Evolutionary conservation across 257 asterid genomes (phyloP).

Genomic region (Apocynum venetum): DNA sequence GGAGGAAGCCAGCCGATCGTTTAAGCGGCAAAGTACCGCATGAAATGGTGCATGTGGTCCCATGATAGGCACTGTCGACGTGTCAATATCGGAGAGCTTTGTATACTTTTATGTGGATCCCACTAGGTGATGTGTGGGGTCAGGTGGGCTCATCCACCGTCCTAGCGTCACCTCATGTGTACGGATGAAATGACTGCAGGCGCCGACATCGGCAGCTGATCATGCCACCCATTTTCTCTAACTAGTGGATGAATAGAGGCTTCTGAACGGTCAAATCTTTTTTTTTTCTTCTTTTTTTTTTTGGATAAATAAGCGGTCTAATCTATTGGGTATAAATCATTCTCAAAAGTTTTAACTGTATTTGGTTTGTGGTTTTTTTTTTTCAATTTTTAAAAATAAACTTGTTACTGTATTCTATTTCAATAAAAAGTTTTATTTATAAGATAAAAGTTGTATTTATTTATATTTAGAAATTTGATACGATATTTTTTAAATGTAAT

Average conservation of each 20-base stretch:
- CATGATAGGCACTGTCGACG: not conserved
- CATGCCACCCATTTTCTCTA: not conserved
- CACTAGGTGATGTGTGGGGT: not conserved
- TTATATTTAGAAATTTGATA: too few relatives aligned
- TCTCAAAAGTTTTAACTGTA: too few relatives aligned
- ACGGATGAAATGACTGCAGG: not conserved
- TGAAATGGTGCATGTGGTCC: not conserved
- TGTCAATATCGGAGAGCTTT: slow-evolving; percentile 6
- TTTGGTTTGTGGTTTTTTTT: too few relatives aligned
- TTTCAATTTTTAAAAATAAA: too few relatives aligned
- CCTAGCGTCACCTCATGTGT: not conserved
- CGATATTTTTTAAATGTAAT: too few relatives aligned
- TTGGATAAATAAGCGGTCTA: too few relatives aligned
- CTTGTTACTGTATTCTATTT: too few relatives aligned
- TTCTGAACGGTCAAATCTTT: too few relatives aligned
- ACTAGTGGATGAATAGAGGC: not conserved
- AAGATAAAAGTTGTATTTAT: too few relatives aligned
- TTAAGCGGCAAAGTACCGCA: slow-evolving; percentile 2
- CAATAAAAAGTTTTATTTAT: too few relatives aligned
- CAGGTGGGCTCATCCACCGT: not conserved
- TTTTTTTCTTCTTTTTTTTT: too few relatives aligned
- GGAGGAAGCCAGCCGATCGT: not conserved
- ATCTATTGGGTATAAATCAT: too few relatives aligned
- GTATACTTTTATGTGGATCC: not conserved
- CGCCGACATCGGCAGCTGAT: not conserved